Evolutionary conservation across 345 rosid species (phyloP), one percentile per base, ranked within the genome.

Genomic region (Rhodamnia rubescens): DNA sequence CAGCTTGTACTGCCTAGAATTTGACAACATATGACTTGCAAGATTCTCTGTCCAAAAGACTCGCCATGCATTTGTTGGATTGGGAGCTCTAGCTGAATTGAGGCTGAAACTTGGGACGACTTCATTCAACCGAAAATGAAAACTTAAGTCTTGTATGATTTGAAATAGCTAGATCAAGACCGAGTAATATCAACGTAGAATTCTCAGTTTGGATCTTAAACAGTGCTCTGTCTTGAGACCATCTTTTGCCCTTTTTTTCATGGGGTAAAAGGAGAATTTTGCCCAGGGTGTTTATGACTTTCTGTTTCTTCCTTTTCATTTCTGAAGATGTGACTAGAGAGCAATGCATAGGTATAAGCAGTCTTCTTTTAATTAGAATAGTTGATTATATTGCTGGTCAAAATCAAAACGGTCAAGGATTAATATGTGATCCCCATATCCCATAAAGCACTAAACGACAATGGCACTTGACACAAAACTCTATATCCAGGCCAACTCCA

Each of bases 1-100:
- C 96, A 8, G 89, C 92, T 74, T 94, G 96, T 87, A 93, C 91
- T 50, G 85, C 92, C 74, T 29, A 44, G 47, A 53, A 26, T 44
- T 82, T 82, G 58, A 21, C 75, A 36, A 36, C 40, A 9, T 14
- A 36, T 69, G 80, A 69, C 47, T 69, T 36, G 4, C 80, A 20
- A 69, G 47, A 69, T 36, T 69, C 26, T 69, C 80, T 8, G 47
- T 69, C 47, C 24, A 9, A 32, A 18, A 36, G 80, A 69, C 47
- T 36, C 4, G 80, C 80, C 47, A 69, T 69, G 80, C 47, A 36
- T 18, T 18, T 36, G 47, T 69, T 36, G 8, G 80, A 21, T 69
- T 36, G 80, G 80, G 24, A 36, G 47, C 80, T 69, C 47, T 69
- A 20, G 47, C 80, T 18, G 80, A 47, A 69, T 21, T 18, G 16